Evolutionary conservation across 495 filamentous ascomycete genomes (phyloP).

Genomic region (Thozetella sp.): DNA sequence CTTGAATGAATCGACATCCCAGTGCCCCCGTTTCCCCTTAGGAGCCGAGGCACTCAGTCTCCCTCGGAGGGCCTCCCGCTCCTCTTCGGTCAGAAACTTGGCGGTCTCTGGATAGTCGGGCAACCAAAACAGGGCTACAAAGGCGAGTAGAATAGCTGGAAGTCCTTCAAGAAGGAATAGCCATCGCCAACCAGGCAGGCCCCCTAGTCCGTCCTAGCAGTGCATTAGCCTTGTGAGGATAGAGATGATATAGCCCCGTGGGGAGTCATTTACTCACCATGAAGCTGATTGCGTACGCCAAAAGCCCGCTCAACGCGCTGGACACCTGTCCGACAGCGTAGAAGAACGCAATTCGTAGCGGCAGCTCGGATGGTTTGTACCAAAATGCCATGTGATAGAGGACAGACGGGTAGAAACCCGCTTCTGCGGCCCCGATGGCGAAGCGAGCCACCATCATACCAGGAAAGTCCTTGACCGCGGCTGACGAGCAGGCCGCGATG

Average conservation of each 20-base stretch:
- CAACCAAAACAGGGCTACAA: constrained; percentile 33
- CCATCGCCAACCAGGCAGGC: constrained; percentile 43
- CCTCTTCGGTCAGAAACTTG: constrained; percentile 35
- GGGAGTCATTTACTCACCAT: constrained; percentile 20
- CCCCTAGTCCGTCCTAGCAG: constrained; percentile 24
- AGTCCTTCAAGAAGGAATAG: constrained; percentile 48
- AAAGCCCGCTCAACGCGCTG: constrained; percentile 35
- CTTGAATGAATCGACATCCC: constrained; percentile 26
- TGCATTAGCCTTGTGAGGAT: background rate
- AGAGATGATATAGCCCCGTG: background rate
- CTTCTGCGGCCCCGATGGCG: constrained; percentile 40
- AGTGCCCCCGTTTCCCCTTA: constrained; percentile 21
- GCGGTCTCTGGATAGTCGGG: constrained; percentile 46
- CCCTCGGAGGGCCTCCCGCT: constrained; percentile 27
- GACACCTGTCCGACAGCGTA: constrained; percentile 37
- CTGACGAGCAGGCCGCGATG: constrained; percentile 32
- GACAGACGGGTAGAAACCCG: constrained; percentile 39
- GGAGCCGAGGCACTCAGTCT: constrained; percentile 11
- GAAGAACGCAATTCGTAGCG: constrained; percentile 34
- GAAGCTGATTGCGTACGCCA: constrained; percentile 41
- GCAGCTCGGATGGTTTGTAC: constrained; percentile 39
- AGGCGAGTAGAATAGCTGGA: constrained; percentile 34
- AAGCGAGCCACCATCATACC: constrained; percentile 44
- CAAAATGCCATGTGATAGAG: constrained; percentile 44
- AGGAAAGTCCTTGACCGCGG: constrained; percentile 33